Base-by-base conservation (phyloP, 2,329 filamentous ascomycete genomes). In the Rhynchosporium agropyri region DNA sequence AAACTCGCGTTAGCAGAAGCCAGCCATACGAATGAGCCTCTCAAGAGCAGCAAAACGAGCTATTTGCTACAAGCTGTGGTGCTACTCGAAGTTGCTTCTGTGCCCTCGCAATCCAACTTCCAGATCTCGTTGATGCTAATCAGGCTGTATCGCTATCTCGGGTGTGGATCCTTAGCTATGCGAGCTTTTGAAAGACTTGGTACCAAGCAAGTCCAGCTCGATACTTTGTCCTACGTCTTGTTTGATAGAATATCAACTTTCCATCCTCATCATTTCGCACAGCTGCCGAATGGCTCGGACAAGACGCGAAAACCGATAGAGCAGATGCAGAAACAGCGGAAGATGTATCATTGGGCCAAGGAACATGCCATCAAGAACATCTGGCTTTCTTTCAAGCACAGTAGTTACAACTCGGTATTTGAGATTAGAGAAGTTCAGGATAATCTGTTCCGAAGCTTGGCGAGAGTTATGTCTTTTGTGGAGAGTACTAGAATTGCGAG, bases 141-240 rank as follows among this genome's bases (percentile, higher is more conserved):
- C 28, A 73, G 76, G 40, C 48, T 78, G 50, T 77, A 78, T 63
- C 65, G 70, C 31, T 71, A 73, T 36, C 66, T 78, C 31, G 77
- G 77, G 4, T 74, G 74, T 63, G 72, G 74, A 9, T 74, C 73
- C 7, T 68, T 75, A 29, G 77, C 77, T 26, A 71, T 76, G 69
- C 70, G 73, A 58, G 68, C 73, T 50, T 78, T 77, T 57, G 69
- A 74, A 48, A 71, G 74, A 46, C 67, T 79, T 28, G 70, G 70
- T 48, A 70, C 77, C 56, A 79, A 79, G 59, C 74, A 78, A 62
- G 73, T 78, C 45, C 77, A 79, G 63, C 70, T 74, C 40, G 76
- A 77, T 63, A 78, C 77, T 2, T 60, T 79, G 55, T 74, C 75
- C 6, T 76, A 77, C 56, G 73, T 70, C 29, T 60, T 78, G 1